A percentile compares a stretch with the other conserved stretches of the same genome.
Conservation (phyloP, 2,329 filamentous ascomycete genomes). For the Xylariaceae sp. region DNA sequence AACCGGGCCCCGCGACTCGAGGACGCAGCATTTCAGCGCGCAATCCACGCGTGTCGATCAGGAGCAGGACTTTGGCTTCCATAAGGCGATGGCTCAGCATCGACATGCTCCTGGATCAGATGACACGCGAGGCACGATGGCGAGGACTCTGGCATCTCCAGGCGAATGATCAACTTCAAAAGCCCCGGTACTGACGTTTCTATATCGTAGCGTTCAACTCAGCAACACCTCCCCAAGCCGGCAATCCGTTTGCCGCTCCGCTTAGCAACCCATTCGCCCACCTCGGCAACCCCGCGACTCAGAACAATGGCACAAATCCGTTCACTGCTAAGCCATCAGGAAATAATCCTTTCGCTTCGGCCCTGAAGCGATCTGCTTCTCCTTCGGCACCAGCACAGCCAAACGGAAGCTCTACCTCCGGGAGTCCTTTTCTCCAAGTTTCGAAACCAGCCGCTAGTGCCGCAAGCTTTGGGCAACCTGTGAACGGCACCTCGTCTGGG, state of each 20-base stretch:
- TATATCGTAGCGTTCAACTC: constrained; percentile 26
- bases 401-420: constrained; percentile 1
- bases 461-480: background rate
- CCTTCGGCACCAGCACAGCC: constrained; percentile 15
- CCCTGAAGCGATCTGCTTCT: constrained; percentile 8
- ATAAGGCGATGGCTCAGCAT: too few species aligned
- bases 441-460: background rate
- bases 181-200: constrained; percentile 14
- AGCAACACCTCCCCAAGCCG: constrained; percentile 9
- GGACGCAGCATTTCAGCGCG: too few species aligned
- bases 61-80: too few species aligned
- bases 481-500: background rate
- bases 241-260: constrained; percentile 25
- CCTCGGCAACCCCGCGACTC: constrained; percentile 7
- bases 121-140: background rate
- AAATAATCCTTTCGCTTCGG: constrained; percentile 12
- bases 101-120: too few species aligned
- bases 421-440: constrained; percentile 19
- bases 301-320: constrained; percentile 9
- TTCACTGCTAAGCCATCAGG: constrained; percentile 1
- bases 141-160: background rate
- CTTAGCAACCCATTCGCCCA: constrained; percentile 22
- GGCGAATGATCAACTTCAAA: background rate
- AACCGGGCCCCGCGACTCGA: too few species aligned
- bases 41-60: too few species aligned